These are phyloP conservation scores for Mortierella claussenii DNA, from an alignment of 192 early-diverging fungal genomes.

Conservation along the genomic window DNA sequence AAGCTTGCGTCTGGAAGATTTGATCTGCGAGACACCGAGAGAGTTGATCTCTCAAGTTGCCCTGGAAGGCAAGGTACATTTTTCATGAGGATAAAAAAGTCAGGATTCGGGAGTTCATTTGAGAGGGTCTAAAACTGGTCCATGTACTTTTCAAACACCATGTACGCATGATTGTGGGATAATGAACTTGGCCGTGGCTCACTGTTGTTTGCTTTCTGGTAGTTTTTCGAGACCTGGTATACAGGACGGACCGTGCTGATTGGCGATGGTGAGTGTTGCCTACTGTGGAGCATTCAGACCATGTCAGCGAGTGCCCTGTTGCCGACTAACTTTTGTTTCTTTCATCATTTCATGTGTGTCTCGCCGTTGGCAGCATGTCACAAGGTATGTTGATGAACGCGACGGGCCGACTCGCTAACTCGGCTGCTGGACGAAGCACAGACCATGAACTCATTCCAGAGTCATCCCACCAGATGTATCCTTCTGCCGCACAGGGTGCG, in stretches of 20 bases:
- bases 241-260: constrained; percentile 3
- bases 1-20: not conserved
- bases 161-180: too few species aligned
- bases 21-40: constrained; percentile 13
- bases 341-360: not conserved
- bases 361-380: not conserved
- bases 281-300: not conserved
- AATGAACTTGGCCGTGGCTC: too few species aligned
- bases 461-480: constrained; percentile 4
- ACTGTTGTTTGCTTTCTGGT: too few species aligned
- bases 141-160: not conserved
- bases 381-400: constrained; percentile 4
- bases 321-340: too few species aligned
- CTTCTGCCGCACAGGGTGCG: constrained; percentile 13
- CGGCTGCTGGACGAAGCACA: not conserved
- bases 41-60: constrained; percentile 11
- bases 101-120: too few species aligned
- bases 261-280: constrained; percentile 12
- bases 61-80: constrained; percentile 15
- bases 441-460: not conserved
- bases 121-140: not conserved
- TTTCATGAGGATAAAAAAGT: too few species aligned
- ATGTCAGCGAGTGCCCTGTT: too few species aligned
- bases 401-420: not conserved
- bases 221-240: constrained; percentile 39